Percentiles rank a stretch among this genome's conserved stretches.
Evolutionary conservation across 495 filamentous ascomycete genomes (phyloP).

Genomic region (Penicillium coprophilum): DNA sequence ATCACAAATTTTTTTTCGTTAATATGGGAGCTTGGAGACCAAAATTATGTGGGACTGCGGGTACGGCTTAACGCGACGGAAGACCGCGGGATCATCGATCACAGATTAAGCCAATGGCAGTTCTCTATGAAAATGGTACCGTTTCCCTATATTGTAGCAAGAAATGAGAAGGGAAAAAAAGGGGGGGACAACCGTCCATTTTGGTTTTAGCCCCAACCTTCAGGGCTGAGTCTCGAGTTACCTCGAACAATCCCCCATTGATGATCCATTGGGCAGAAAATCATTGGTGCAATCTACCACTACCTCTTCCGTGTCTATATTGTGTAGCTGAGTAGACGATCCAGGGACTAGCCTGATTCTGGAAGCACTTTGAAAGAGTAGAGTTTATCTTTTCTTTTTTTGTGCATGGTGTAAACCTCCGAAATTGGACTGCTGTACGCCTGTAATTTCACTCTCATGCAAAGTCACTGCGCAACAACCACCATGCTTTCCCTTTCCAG

Average conservation of each 20-base stretch:
- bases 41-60: conserved; percentile 18
- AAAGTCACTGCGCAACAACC: conserved; percentile 11
- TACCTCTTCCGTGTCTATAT: background rate
- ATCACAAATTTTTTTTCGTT: conserved; percentile 6
- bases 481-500: conserved; percentile 9
- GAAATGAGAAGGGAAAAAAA: conserved; percentile 4
- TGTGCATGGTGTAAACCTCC: conserved; percentile 8
- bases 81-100: conserved; percentile 36
- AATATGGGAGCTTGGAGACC: background rate
- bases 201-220: conserved; percentile 28
- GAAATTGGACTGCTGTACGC: conserved; percentile 3
- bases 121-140: conserved; percentile 19
- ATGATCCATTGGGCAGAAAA: conserved; percentile 4
- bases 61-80: conserved; percentile 23
- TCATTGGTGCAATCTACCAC: conserved; percentile 4
- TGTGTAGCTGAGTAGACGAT: background rate
- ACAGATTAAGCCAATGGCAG: conserved; percentile 26
- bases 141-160: conserved; percentile 24
- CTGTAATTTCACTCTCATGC: conserved; percentile 11
- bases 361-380: conserved; percentile 18
- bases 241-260: conserved; percentile 7
- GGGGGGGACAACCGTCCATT: conserved; percentile 17
- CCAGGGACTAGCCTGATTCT: conserved; percentile 26
- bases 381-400: background rate
- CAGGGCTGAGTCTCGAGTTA: conserved; percentile 21